These are phyloP conservation scores for Tetraselmis striata DNA, from an alignment of 139 green algal species.

Conservation along the genomic window DNA sequence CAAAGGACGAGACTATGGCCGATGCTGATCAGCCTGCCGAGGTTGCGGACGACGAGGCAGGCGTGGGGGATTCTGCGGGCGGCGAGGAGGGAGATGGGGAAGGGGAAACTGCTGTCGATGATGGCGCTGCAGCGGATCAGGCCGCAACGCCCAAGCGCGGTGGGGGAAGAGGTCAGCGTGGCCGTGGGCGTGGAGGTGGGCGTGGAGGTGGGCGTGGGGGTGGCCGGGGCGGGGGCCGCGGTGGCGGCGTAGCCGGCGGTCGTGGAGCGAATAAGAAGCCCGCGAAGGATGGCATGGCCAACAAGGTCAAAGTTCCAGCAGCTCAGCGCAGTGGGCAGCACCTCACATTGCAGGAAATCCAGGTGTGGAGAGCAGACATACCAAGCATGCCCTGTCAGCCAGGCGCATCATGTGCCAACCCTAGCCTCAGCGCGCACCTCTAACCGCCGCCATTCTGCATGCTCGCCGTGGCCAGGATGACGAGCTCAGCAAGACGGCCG, in stretches of 20 bases:
- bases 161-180: neutral
- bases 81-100: neutral
- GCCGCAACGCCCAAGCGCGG: too few relatives aligned
- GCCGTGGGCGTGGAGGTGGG: neutral
- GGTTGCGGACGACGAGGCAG: neutral
- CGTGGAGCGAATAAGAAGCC: neutral
- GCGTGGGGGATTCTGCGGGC: neutral
- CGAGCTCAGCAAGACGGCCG: constrained; percentile 38
- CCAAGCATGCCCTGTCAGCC: too few relatives aligned
- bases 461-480: constrained; percentile 11
- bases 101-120: too few relatives aligned
- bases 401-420: too few relatives aligned
- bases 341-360: neutral
- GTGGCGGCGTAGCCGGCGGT: neutral
- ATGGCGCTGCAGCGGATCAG: too few relatives aligned
- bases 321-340: neutral
- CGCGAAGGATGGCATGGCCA: neutral
- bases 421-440: neutral
- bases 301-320: neutral
- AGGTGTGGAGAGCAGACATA: too few relatives aligned
- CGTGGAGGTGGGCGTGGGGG: neutral
- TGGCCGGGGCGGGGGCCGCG: too few relatives aligned
- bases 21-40: neutral
- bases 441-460: neutral
- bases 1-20: neutral